Conservation (phyloP, 2,329 filamentous ascomycete species). For the Penicillium sp. region DNA sequence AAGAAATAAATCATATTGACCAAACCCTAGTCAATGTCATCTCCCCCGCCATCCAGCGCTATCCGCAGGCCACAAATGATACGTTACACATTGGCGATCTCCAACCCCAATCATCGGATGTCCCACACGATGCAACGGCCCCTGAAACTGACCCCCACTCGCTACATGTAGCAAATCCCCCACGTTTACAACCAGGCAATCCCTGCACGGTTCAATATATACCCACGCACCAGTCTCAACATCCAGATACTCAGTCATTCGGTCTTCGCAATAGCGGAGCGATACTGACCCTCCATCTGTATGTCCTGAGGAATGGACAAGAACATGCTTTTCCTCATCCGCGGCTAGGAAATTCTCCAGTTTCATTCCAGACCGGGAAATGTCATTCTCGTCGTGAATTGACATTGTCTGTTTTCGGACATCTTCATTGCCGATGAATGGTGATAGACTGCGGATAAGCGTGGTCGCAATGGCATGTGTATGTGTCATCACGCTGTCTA, state of each 20-base stretch:
- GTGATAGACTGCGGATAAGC: background rate
- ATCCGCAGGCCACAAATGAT: constrained; percentile 4
- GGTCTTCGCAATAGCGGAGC: background rate
- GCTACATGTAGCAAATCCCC: background rate
- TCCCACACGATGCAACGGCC: constrained; percentile 1
- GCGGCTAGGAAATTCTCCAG: background rate
- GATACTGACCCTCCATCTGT: background rate
- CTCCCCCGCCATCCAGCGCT: background rate
- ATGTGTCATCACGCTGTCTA: background rate
- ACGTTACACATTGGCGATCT: background rate
- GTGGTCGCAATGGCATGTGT: background rate
- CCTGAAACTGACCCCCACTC: background rate
- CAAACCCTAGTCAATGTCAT: background rate
- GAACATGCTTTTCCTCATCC: background rate
- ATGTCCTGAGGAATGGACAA: background rate
- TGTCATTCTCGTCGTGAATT: background rate
- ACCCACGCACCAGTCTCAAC: background rate
- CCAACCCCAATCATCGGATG: background rate
- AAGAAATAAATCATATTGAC: background rate
- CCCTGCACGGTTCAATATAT: background rate
- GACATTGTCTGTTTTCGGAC: background rate
- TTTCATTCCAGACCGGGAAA: background rate
- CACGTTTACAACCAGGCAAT: background rate
- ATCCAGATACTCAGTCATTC: background rate
- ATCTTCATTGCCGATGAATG: constrained; percentile 6